Conservation (phyloP, 2,329 filamentous ascomycete species). For the Aspergillus sp. region DNA sequence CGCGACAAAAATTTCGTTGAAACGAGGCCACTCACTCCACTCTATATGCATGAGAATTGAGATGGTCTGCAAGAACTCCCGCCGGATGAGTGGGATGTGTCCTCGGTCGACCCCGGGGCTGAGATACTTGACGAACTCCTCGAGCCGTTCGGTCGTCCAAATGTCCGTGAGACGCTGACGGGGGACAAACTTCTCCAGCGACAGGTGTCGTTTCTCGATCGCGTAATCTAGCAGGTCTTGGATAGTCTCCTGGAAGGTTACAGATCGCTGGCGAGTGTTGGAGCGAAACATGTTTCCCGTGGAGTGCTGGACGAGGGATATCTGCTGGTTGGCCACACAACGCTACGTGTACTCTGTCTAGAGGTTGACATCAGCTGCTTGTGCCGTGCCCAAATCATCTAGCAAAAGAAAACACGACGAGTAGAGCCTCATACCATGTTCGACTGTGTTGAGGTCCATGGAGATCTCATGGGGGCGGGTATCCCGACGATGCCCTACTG, state of each 20-base stretch:
- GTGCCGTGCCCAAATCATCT: too few species aligned
- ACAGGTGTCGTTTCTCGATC: not conserved
- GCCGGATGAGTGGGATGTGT: not conserved
- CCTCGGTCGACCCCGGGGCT: not conserved
- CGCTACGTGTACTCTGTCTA: not conserved
- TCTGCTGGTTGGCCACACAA: too few species aligned
- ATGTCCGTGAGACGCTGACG: constrained; percentile 6
- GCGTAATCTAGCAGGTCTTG: not conserved
- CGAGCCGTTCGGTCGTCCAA: constrained; percentile 11
- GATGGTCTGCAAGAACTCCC: constrained; percentile 7
- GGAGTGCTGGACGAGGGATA: not conserved
- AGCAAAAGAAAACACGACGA: too few species aligned
- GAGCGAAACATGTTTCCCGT: not conserved
- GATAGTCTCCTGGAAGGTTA: not conserved
- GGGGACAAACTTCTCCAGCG: constrained; percentile 9
- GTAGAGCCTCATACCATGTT: not conserved
- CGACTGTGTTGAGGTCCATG: not conserved
- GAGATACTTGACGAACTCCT: constrained; percentile 6
- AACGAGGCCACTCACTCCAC: constrained; percentile 14
- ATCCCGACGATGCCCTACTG: not conserved
- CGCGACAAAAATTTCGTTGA: constrained; percentile 13
- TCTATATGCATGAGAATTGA: constrained; percentile 12
- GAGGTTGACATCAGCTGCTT: not conserved
- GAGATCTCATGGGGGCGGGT: not conserved
- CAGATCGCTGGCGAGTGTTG: not conserved